Conservation (phyloP, 352 stramenopile genomes). For the Phytopythium oedochilum region DNA sequence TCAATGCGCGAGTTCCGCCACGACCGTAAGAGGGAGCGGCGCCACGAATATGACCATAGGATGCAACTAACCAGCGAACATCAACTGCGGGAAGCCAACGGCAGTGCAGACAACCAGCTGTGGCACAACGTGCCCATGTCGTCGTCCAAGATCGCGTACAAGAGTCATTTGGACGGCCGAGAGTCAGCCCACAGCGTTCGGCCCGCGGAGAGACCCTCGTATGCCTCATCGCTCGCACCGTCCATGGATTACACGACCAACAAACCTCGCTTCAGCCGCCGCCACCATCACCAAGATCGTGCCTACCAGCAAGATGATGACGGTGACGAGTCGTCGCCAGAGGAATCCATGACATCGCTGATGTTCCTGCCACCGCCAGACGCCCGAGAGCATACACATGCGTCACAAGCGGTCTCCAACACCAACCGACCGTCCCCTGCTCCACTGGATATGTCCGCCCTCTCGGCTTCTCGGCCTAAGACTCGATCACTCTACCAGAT, state of each 20-base stretch:
- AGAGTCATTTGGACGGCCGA: neutral
- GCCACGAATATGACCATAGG: neutral
- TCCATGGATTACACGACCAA: neutral
- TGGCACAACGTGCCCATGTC: neutral
- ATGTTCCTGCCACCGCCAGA: neutral
- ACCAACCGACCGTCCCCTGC: conserved; percentile 5
- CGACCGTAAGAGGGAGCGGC: conserved; percentile 1
- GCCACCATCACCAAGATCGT: neutral
- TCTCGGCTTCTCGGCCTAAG: conserved; percentile 1
- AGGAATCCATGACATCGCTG: neutral
- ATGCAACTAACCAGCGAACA: neutral
- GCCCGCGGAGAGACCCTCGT: neutral
- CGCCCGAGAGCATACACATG: neutral
- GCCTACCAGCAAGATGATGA: neutral
- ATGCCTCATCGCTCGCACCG: neutral
- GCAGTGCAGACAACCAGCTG: neutral
- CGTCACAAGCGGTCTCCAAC: neutral
- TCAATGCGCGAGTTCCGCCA: neutral
- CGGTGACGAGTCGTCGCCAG: neutral
- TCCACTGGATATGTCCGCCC: conserved; percentile 19
- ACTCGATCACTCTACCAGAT: conserved; percentile 13
- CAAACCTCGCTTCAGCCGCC: neutral
- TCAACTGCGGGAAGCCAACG: neutral
- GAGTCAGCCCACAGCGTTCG: neutral
- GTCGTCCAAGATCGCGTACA: neutral